Base-by-base conservation (phyloP, 176 grass and related monocot species). In the Poa pratensis region DNA sequence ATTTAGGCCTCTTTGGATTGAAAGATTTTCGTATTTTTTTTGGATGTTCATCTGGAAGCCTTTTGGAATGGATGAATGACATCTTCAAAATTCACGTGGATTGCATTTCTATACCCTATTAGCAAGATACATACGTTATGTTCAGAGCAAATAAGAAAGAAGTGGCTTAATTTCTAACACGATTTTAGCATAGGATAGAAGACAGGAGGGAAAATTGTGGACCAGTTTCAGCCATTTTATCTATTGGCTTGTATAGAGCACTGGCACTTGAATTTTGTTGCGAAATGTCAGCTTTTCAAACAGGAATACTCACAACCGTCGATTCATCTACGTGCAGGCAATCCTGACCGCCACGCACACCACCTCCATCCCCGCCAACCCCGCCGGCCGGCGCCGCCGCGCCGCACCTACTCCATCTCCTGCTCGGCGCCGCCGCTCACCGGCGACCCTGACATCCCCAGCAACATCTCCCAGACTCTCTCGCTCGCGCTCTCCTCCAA, bases 381-480 rank as follows among this genome's bases (percentile, higher is more conserved):
- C 85, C n/a, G 1, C 80, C 60, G 58, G 63, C 3, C 89, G 76
- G 39, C 84, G 39, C 84, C 85, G 50, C 80, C 76, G 43, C 84
- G 74, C 48, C 1, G 76, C 22, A 2, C 60, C 76, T 91, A 91
- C 11, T 80, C 81, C 51, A 48, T 91, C 76, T 84, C 85, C 85
- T 91, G 89, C 81, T 34, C 85, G 58, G 73, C 65, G 61, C 81
- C 85, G 76, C 85, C 89, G n/a, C 81, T 87, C 10, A 34, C 50
- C 50, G 59, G 59, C 53, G 81, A 91, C 60, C 89, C 89, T 1
- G 70, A 52, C 51, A 54, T 91, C 42, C 76, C 89, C 42, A 75
- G 50, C 40, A 91, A 91, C 85, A 87, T 87, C 81, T 91, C 89
- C 67, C 84, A 87, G 80, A 87, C 89, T 14, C 89, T 91, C 51